Conservation (phyloP, 176 grass and related monocot species). For the Themeda triandra region DNA sequence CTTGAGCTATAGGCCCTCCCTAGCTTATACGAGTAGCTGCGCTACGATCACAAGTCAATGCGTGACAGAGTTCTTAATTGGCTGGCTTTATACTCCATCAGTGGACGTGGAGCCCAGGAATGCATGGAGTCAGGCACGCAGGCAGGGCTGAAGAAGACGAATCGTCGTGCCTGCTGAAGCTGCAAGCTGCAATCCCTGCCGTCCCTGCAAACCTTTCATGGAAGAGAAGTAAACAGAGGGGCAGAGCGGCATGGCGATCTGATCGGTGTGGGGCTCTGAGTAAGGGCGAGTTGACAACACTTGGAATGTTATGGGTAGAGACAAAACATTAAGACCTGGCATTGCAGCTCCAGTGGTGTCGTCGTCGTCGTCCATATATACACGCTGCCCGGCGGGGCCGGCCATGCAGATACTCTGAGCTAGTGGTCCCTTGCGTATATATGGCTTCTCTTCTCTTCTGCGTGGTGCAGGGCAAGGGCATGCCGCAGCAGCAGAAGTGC, state of each 20-base stretch:
- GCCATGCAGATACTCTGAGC: no score
- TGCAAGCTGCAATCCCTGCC: no score
- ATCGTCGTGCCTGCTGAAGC: no score
- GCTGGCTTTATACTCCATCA: background rate
- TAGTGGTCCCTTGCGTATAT: background rate
- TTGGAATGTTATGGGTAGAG: conserved; percentile 78
- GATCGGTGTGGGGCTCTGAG: background rate
- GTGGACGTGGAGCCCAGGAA: background rate
- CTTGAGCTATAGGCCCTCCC: no score
- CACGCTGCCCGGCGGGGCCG: background rate
- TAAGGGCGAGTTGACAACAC: conserved; percentile 25
- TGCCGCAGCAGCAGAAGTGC: background rate
- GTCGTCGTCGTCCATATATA: background rate
- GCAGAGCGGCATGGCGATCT: background rate
- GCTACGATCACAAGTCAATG: background rate
- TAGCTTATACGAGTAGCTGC: no score
- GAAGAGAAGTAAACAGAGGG: background rate
- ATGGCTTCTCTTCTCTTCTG: background rate
- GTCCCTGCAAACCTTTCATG: background rate
- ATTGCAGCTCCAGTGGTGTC: background rate
- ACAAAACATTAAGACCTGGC: conserved; percentile 45
- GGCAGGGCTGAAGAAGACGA: no score
- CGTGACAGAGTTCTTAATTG: background rate
- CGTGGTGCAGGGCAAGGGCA: background rate
- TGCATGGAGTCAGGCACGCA: no score